These are phyloP conservation scores for Pyrenula aspistea DNA, from an alignment of 495 filamentous ascomycete genomes.

Conservation along the genomic window DNA sequence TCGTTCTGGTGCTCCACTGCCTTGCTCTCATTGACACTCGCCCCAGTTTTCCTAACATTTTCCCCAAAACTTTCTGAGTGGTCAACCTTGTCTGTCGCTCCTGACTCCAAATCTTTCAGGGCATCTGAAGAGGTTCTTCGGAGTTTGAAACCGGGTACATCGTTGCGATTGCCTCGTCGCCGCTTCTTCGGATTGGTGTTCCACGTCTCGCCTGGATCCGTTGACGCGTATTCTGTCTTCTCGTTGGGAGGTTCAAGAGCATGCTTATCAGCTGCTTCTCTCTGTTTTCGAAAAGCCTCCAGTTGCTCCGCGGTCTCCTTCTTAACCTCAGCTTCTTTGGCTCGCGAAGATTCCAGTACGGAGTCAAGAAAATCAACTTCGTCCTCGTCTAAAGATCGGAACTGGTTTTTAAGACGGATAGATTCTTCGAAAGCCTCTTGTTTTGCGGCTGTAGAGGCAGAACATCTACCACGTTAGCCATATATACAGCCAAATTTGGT, in stretches of 20 bases:
- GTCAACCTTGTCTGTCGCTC: background rate
- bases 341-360: conserved; percentile 53
- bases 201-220: conserved; percentile 41
- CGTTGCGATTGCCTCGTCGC: conserved; percentile 44
- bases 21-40: too few species aligned
- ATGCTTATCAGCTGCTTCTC: conserved; percentile 51
- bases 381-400: conserved; percentile 84
- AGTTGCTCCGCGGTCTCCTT: conserved; percentile 66
- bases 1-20: too few species aligned
- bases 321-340: conserved; percentile 61
- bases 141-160: conserved; percentile 46
- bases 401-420: conserved; percentile 79
- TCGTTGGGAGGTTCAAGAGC: conserved; percentile 24
- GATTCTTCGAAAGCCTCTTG: conserved; percentile 95
- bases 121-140: conserved; percentile 30
- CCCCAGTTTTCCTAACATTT: too few species aligned
- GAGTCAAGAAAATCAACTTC: conserved; percentile 87
- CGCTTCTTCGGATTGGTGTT: conserved; percentile 41
- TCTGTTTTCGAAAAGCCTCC: conserved; percentile 53
- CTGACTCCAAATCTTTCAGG: conserved; percentile 1
- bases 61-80: background rate
- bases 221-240: conserved; percentile 17
- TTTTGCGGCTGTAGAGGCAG: conserved; percentile 57
- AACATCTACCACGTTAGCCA: conserved; percentile 44
- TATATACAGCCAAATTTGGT: conserved; percentile 1